Base-by-base conservation (phyloP, 164 flowering plant species). In the Liriodendron chinense region DNA sequence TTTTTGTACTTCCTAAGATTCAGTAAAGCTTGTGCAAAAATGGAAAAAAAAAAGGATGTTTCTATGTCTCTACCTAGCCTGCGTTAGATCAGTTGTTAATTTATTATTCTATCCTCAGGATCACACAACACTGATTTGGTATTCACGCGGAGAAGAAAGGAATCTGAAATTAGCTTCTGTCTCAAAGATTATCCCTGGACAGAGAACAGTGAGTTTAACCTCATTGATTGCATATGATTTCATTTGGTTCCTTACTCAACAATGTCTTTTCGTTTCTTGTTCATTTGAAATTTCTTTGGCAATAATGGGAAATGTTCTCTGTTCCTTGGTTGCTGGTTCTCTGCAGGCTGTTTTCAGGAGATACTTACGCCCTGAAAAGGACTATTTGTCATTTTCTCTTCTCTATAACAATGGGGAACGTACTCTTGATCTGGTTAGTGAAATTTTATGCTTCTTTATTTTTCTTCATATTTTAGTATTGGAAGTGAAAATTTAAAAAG, bases 381-480 rank as follows among this genome's bases (percentile, higher is more conserved):
- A 94, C 22, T 93, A 90, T 80, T 82, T 94, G 63, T 94, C 98
- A 69, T 94, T 94, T 85, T 94, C 98, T 23, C 95, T 94, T 78
- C 24, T 92, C 66, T 93, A 93, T 79, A 90, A 87, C 47, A 91
- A 92, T 76, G 88, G 95, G 28, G 97, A 93, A 72, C 87, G 97
- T 78, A 84, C 93, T 73, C 94, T 94, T 76, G 98, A 94, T 83
- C 84, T 94, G 95, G 98, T 94, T 22, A 85, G 94, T 83, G 59
- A 47, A 23, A 21, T 53, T n/a, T 12, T 28, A 48, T 22, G n/a
- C 16, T 16, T 24, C 22, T 20, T 9, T 62, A 2, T 73, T 12
- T 12, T 34, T 64, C 24, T 23, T 66, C 13, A 70, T 74, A 20
- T 14, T 25, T 6, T 24, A 26, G n/a, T 48, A 22, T 3, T 21